phyloP scores from a whole-genome alignment of 192 early-diverging fungal genomes.

The Coemansia sp. region DNA sequence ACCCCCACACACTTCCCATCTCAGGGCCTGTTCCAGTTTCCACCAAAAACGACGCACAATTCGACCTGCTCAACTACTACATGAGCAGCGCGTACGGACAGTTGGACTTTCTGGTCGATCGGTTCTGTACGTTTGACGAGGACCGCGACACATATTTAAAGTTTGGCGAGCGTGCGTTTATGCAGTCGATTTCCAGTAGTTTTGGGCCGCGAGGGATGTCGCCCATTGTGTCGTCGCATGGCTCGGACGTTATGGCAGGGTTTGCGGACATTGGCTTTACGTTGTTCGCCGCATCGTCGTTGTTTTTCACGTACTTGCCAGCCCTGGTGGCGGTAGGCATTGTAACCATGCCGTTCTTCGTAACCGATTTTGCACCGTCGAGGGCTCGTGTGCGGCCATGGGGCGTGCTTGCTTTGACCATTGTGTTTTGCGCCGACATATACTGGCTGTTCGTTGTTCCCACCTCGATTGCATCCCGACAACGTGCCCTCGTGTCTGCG shows the following conservation, averaged over 20 bases:
- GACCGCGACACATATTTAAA: slow-evolving; percentile 41
- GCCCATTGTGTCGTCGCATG: background rate
- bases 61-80: slow-evolving; percentile 24
- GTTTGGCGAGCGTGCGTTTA: slow-evolving; percentile 43
- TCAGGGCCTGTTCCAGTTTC: slow-evolving; percentile 13
- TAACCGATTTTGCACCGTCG: slow-evolving; percentile 41
- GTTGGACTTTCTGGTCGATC: slow-evolving; percentile 44
- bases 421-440: slow-evolving; percentile 30
- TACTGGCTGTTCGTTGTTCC: slow-evolving; percentile 44
- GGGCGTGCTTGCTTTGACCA: slow-evolving; percentile 27
- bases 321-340: slow-evolving; percentile 31
- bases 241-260: slow-evolving; percentile 9
- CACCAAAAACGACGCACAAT: slow-evolving; percentile 9
- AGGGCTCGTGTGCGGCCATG: slow-evolving; percentile 32
- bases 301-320: slow-evolving; percentile 40
- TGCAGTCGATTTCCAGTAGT: slow-evolving; percentile 43
- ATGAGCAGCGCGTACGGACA: slow-evolving; percentile 36
- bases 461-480: slow-evolving; percentile 9
- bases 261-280: slow-evolving; percentile 30
- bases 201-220: slow-evolving; percentile 35
- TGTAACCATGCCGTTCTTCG: slow-evolving; percentile 33
- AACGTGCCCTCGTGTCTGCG: slow-evolving; percentile 1
- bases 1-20: slow-evolving; percentile 18
- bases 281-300: slow-evolving; percentile 13
- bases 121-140: slow-evolving; percentile 39